Conservation (phyloP, 495 filamentous ascomycete genomes). For the Xylaria venustula region DNA sequence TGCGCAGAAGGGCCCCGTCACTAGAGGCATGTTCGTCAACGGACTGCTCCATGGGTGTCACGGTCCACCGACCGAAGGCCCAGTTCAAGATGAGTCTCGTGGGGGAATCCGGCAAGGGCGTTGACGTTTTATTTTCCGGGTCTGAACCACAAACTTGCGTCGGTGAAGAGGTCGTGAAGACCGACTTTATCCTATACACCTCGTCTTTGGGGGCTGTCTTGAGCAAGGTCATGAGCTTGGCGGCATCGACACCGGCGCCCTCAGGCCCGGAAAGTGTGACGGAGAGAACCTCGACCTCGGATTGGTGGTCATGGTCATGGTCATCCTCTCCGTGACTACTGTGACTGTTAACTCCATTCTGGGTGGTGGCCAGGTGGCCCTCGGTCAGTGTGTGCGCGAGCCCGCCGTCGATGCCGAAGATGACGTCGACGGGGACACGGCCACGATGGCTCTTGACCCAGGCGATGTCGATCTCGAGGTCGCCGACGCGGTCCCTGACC, state of each 20-base stretch:
- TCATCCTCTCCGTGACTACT: slow-evolving; percentile 23
- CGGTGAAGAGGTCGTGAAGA: slow-evolving; percentile 58
- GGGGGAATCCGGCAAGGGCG: slow-evolving; percentile 5
- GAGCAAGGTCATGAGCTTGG: slow-evolving; percentile 65
- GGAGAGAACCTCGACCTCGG: slow-evolving; percentile 87
- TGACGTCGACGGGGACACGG: slow-evolving; percentile 67
- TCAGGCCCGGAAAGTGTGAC: slow-evolving; percentile 54
- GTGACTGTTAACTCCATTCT: slow-evolving; percentile 32
- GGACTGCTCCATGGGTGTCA: slow-evolving; percentile 56
- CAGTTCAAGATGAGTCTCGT: slow-evolving; percentile 86
- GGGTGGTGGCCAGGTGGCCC: slow-evolving; percentile 29
- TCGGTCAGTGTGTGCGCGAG: slow-evolving; percentile 60
- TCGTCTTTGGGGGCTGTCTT: slow-evolving; percentile 78
- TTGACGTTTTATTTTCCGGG: slow-evolving; percentile 34
- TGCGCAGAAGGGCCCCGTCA: slow-evolving; percentile 56
- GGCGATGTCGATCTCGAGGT: slow-evolving; percentile 77
- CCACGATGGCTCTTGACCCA: slow-evolving; percentile 80
- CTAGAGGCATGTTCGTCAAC: slow-evolving; percentile 47
- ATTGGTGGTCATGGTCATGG: slow-evolving; percentile 61
- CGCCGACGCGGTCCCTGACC: slow-evolving; percentile 78
- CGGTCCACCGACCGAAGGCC: slow-evolving; percentile 96
- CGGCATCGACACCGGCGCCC: slow-evolving; percentile 55
- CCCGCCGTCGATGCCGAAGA: slow-evolving; percentile 85
- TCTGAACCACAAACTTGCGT: slow-evolving; percentile 56
- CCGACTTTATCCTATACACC: slow-evolving; percentile 92